A percentile compares a stretch with the other conserved stretches of the same genome.
These are phyloP conservation scores for Arachis monticola DNA, from an alignment of 331 rosid genomes.

Conservation along the genomic window DNA sequence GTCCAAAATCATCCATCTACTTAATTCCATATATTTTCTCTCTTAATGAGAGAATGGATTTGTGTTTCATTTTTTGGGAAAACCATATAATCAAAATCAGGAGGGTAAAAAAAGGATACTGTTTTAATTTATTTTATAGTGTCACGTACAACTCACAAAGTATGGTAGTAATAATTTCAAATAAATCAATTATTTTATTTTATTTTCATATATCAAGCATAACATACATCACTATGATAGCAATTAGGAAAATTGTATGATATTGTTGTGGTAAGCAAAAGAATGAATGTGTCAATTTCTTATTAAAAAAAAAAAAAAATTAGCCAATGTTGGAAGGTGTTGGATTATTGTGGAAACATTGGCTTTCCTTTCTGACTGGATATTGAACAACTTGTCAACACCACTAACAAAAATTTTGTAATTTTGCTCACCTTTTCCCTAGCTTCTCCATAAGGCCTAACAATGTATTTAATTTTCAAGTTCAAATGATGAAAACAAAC, in stretches of 20 bases:
- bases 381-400: conserved; percentile 43
- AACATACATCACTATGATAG: neutral
- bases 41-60: conserved; percentile 10
- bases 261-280: conserved; percentile 11
- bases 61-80: conserved; percentile 13
- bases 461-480: conserved; percentile 33
- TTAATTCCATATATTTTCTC: neutral
- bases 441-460: conserved; percentile 32
- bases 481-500: conserved; percentile 22
- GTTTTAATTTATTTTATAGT: neutral
- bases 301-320: conserved; percentile 1
- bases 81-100: conserved; percentile 20
- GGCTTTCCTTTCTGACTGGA: conserved; percentile 40
- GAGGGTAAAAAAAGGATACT: neutral
- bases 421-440: conserved; percentile 32
- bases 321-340: conserved; percentile 2
- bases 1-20: conserved; percentile 41
- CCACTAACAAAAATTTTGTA: conserved; percentile 33
- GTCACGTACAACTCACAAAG: too few species aligned
- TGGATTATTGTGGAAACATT: conserved; percentile 25
- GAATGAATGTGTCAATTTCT: conserved; percentile 17
- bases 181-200: neutral
- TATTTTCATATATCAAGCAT: neutral
- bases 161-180: too few species aligned
- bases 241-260: conserved; percentile 6